Evolutionary conservation across 768 basidiomycete genomes (phyloP).

Genomic region (Boletus tomentosulus): DNA sequence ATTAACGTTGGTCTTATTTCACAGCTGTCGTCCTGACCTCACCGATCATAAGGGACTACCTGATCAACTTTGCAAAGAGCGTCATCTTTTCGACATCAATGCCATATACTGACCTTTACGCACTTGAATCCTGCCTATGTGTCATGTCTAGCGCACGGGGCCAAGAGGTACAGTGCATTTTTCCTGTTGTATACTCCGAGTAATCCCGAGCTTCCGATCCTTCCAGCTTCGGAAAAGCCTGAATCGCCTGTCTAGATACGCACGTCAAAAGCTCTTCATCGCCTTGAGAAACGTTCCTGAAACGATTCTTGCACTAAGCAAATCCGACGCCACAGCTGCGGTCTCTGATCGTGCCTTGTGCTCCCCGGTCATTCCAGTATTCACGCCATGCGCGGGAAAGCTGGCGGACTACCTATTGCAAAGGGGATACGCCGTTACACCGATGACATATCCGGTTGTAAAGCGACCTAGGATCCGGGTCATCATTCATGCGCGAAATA

Average conservation of each 20-base stretch:
- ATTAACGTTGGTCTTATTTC: background rate
- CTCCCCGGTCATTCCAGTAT: constrained; percentile 22
- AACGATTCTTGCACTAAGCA: constrained; percentile 3
- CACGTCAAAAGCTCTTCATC: constrained; percentile 5
- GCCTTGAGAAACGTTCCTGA: constrained; percentile 6
- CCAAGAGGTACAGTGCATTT: constrained; percentile 14
- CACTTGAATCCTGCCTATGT: constrained; percentile 40
- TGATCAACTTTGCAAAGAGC: constrained; percentile 18
- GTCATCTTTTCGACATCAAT: constrained; percentile 23
- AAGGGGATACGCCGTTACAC: constrained; percentile 12
- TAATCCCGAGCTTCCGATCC: background rate
- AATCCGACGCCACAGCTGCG: background rate
- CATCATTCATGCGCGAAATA: constrained; percentile 16
- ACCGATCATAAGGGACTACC: constrained; percentile 13
- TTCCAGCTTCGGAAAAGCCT: constrained; percentile 15
- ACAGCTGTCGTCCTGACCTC: constrained; percentile 19
- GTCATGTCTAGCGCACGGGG: constrained; percentile 12
- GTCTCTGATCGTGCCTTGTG: constrained; percentile 1
- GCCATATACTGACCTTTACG: constrained; percentile 19
- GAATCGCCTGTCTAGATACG: constrained; percentile 8
- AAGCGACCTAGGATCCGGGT: constrained; percentile 15
- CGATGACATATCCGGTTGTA: constrained; percentile 13
- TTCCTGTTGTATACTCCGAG: background rate
- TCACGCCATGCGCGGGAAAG: constrained; percentile 5
- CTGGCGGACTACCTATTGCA: constrained; percentile 12